Base-by-base conservation (phyloP, 1,284 basidiomycete species). In the Veloboletus limbatus region DNA sequence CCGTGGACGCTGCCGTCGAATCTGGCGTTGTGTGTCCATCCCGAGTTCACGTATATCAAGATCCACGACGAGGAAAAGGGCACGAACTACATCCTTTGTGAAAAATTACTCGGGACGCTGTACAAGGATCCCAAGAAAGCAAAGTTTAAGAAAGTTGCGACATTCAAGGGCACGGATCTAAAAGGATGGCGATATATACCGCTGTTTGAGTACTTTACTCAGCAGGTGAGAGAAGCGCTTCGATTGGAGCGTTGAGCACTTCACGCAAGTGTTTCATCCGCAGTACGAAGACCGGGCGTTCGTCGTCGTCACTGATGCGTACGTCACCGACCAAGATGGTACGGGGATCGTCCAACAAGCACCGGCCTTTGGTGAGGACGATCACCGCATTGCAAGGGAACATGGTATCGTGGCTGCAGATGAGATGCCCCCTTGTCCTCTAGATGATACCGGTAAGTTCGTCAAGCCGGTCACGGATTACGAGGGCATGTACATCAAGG, bases 311-410 rank as follows among this genome's bases (percentile, higher is more conserved):
- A 78, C 81, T 22, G 97, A 99, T 66, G 86, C 84, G 1, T 99
- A 99, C 65, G 96, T 99, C 43, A 97, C 93, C 2, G 89, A 87
- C 55, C 79, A 84, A 11, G 92, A 95, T 47, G 96, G 97, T 70
- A 99, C 97, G 30, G 96, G 96, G 67, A 96, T 99, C 60, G 97
- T 99, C 40, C 97, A 99, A 68, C 97, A 99, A 72, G 94, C 97
- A 2, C 97, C 97, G 2, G 95, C 91, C 0, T 99, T 97, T 62
- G 97, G 97, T 77, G 97, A 98, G 63, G 97, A 99, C 60, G 97
- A 99, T 80, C 92, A 98, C 70, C 90, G 96, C 50, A 82, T 99
- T 58, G 85, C 90, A 24, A 78, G 97, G 51, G 84, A 82, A 3
- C 78, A 97, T 63, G 90, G 87, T 21, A 79, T 98, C 49, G 71